phyloP scores from a whole-genome alignment of 441 rosid species.

The Viola pubescens region DNA sequence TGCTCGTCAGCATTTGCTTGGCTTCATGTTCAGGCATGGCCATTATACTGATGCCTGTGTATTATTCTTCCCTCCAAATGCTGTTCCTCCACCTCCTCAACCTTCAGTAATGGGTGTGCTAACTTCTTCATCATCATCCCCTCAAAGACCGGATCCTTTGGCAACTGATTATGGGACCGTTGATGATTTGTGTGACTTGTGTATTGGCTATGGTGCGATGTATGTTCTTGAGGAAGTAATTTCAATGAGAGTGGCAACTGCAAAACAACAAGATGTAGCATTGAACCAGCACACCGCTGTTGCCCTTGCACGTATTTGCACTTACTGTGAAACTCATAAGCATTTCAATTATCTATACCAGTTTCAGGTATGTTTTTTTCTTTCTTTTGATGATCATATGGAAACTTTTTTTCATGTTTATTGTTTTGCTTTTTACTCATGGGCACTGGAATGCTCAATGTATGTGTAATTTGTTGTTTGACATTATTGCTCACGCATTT shows the following conservation, averaged over 20 bases:
- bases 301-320: conserved; percentile 79
- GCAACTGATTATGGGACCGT: conserved; percentile 91
- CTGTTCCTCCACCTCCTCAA: conserved; percentile 72
- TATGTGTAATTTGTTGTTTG: too few species aligned
- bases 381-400: neutral
- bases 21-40: conserved; percentile 91
- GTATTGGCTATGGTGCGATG: conserved; percentile 84
- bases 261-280: conserved; percentile 49
- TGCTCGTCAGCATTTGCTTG: conserved; percentile 82
- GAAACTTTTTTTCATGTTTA: neutral
- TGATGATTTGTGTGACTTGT: conserved; percentile 78
- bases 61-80: conserved; percentile 73
- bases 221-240: conserved; percentile 76
- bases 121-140: conserved; percentile 74
- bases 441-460: too few species aligned
- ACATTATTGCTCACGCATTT: too few species aligned
- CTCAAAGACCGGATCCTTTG: conserved; percentile 89
- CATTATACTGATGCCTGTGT: conserved; percentile 77
- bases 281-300: conserved; percentile 60
- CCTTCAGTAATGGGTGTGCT: conserved; percentile 47
- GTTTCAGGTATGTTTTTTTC: conserved; percentile 61
- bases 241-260: conserved; percentile 59
- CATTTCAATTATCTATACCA: conserved; percentile 90
- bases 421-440: neutral
- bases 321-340: conserved; percentile 72